Evolutionary conservation across 2,329 filamentous ascomycete genomes (phyloP).

Genomic region (Herpomyces periplanetae): DNA sequence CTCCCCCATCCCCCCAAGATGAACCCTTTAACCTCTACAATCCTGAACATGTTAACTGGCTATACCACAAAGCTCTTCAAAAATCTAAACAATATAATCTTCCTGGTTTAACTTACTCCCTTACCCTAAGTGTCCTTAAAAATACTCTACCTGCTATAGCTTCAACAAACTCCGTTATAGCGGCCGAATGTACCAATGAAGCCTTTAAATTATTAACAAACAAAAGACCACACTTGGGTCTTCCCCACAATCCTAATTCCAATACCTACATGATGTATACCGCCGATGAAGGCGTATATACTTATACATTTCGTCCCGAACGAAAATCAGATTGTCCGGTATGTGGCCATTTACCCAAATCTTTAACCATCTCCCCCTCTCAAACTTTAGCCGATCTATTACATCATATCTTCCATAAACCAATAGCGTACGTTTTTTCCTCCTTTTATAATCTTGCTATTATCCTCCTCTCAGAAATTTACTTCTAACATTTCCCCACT

Average conservation of each 20-base stretch:
- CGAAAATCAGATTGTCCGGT: slow-evolving; percentile 82
- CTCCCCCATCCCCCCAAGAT: slow-evolving; percentile 10
- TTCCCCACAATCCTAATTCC: slow-evolving; percentile 27
- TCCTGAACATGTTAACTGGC: slow-evolving; percentile 84
- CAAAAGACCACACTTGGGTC: slow-evolving; percentile 36
- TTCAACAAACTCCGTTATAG: slow-evolving; percentile 84
- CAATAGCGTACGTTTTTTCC: no score
- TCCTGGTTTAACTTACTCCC: slow-evolving; percentile 56
- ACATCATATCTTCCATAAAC: no score
- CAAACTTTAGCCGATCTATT: no score
- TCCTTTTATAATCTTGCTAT: no score
- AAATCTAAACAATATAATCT: slow-evolving; percentile 70
- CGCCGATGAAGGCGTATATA: slow-evolving; percentile 77
- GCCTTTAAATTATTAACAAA: slow-evolving; percentile 68
- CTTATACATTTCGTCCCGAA: slow-evolving; percentile 80
- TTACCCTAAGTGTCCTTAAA: slow-evolving; percentile 91
- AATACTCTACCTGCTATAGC: slow-evolving; percentile 98
- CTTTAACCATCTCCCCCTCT: slow-evolving; percentile 25
- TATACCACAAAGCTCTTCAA: slow-evolving; percentile 43
- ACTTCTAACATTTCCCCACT: no score
- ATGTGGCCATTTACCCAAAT: slow-evolving; percentile 44
- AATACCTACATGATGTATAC: slow-evolving; percentile 95
- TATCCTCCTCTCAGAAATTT: no score
- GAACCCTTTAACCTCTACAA: slow-evolving; percentile 72
- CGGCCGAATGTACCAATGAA: slow-evolving; percentile 80